Evolutionary conservation across 2,329 filamentous ascomycete species (phyloP).

Genomic region (Cladosporium sphaerospermum): DNA sequence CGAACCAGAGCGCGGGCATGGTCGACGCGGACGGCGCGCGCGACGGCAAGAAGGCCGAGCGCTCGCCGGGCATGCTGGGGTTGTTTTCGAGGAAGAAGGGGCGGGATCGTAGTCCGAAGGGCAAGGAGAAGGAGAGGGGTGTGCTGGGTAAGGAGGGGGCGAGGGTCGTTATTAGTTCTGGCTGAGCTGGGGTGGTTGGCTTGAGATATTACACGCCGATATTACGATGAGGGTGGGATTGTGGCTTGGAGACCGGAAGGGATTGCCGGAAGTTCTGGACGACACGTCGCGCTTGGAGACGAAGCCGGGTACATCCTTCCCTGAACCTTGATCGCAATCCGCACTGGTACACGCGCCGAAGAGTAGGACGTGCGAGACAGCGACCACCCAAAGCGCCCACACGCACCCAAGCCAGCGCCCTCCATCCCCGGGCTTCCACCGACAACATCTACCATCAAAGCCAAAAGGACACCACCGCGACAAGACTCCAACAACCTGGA

Average conservation of each 20-base stretch:
- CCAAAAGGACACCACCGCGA: no score
- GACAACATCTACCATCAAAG: no score
- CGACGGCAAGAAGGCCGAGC: constrained; percentile 28
- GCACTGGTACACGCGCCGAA: no score
- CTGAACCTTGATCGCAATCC: no score
- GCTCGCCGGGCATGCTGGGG: constrained; percentile 77
- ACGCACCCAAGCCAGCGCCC: no score
- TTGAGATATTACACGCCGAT: neutral
- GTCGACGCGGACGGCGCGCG: constrained; percentile 34
- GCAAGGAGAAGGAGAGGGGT: constrained; percentile 65
- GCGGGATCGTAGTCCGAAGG: constrained; percentile 80
- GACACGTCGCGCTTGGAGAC: neutral
- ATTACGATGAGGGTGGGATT: neutral
- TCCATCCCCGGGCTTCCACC: no score
- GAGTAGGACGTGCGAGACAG: no score
- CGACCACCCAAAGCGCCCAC: no score
- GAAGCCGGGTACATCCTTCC: no score
- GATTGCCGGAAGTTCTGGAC: neutral
- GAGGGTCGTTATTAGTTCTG: constrained; percentile 41
- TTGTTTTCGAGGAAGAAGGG: constrained; percentile 88
- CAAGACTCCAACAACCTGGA: no score
- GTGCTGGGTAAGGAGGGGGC: constrained; percentile 94
- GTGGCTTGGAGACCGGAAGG: neutral
- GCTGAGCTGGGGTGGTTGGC: neutral
- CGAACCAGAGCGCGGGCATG: constrained; percentile 72